Evolutionary conservation across 768 basidiomycete genomes (phyloP).

Genomic region (Termitomyces sp.): DNA sequence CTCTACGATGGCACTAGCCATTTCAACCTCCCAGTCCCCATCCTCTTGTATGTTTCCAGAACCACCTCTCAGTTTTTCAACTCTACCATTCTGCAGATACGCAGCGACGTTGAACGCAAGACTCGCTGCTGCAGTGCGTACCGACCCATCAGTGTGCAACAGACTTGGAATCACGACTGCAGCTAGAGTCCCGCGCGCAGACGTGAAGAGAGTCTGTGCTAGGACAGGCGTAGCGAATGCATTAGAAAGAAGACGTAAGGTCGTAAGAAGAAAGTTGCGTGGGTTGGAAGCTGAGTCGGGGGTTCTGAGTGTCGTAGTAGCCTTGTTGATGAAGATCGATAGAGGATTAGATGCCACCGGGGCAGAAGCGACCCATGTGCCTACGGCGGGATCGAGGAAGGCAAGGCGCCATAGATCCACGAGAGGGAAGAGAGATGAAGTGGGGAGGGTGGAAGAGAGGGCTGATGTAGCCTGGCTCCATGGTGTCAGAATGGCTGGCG

Average conservation of each 20-base stretch:
- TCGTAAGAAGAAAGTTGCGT: slow-evolving; percentile 60
- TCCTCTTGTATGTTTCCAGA: slow-evolving; percentile 41
- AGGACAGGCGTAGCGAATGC: slow-evolving; percentile 51
- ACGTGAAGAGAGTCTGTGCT: slow-evolving; percentile 29
- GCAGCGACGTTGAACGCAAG: slow-evolving; percentile 73
- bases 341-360: slow-evolving; percentile 36
- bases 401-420: slow-evolving; percentile 82
- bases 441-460: slow-evolving; percentile 41
- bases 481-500: slow-evolving; percentile 32
- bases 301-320: slow-evolving; percentile 6
- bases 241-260: slow-evolving; percentile 67
- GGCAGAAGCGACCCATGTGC: slow-evolving; percentile 41
- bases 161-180: slow-evolving; percentile 60
- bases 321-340: slow-evolving; percentile 38
- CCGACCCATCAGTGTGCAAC: slow-evolving; percentile 59
- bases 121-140: slow-evolving; percentile 79
- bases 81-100: slow-evolving; percentile 56
- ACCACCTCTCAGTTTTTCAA: slow-evolving; percentile 33
- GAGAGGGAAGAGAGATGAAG: slow-evolving; percentile 68
- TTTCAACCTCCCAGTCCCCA: slow-evolving; percentile 84
- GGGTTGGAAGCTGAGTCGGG: slow-evolving; percentile 14
- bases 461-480: slow-evolving; percentile 46
- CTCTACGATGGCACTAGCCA: slow-evolving; percentile 79
- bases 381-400: slow-evolving; percentile 56
- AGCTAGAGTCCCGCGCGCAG: slow-evolving; percentile 34